phyloP scores from a whole-genome alignment of 2,329 filamentous ascomycete species.

The Coniochaeta sp. region DNA sequence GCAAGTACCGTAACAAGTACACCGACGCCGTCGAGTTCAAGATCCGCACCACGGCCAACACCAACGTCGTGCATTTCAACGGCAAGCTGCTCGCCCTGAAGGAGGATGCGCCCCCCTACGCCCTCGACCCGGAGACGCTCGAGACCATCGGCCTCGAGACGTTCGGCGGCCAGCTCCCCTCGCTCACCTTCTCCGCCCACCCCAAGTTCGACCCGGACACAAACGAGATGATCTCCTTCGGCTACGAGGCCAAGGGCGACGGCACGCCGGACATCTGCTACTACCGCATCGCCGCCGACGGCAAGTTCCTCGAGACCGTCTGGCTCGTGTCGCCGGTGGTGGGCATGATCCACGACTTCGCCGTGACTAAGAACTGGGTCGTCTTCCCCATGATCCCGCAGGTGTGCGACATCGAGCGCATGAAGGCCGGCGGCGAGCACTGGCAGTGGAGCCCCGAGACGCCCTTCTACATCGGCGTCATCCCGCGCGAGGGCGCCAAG shows the following conservation, averaged over 20 bases:
- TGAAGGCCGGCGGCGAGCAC: constrained; percentile 31
- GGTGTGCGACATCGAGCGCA: constrained; percentile 24
- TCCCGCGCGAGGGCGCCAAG: constrained; percentile 15
- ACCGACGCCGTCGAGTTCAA: constrained; percentile 28
- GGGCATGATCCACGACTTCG: constrained; percentile 35
- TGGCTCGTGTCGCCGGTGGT: constrained; percentile 23
- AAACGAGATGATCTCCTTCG: constrained; percentile 30
- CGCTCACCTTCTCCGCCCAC: constrained; percentile 32
- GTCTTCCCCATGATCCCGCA: constrained; percentile 28
- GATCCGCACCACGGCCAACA: constrained; percentile 35
- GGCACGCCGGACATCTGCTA: constrained; percentile 30
- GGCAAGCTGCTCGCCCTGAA: constrained; percentile 40
- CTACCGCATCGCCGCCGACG: constrained; percentile 20
- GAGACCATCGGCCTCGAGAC: constrained; percentile 33
- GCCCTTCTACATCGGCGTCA: constrained; percentile 16
- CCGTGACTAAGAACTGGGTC: constrained; percentile 32
- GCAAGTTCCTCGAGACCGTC: constrained; percentile 20
- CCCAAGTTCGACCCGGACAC: constrained; percentile 33
- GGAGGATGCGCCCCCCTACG: constrained; percentile 37
- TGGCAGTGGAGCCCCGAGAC: constrained; percentile 27
- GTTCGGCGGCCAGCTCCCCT: constrained; percentile 31
- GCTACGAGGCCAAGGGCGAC: constrained; percentile 33
- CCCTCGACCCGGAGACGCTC: constrained; percentile 30
- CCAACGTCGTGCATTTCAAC: constrained; percentile 42
- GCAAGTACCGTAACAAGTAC: constrained; percentile 31